Evolutionary conservation across 805 yeast genomes (phyloP).

Genomic region (Nakazawaea laoshanensis): DNA sequence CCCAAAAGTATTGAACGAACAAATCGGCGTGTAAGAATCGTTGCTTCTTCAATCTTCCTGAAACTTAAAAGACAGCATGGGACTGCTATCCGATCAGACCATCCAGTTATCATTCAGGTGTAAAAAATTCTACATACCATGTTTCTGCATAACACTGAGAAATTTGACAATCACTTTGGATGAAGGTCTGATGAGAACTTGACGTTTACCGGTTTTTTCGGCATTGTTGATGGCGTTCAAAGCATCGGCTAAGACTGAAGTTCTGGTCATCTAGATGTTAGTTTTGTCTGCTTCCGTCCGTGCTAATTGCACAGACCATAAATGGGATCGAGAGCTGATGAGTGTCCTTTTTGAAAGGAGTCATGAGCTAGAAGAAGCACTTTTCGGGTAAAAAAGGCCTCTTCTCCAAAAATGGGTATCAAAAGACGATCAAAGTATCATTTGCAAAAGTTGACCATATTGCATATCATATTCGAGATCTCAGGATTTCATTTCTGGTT

Average conservation of each 20-base stretch:
- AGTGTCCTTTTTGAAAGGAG: slow-evolving; percentile 35
- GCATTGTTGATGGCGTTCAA: slow-evolving; percentile 98
- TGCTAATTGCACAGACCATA: slow-evolving; percentile 20
- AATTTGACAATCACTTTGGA: slow-evolving; percentile 98
- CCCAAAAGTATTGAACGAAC: slow-evolving; percentile 21
- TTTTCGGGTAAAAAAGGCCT: background rate
- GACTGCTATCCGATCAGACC: slow-evolving; percentile 82
- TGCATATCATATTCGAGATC: slow-evolving; percentile 11
- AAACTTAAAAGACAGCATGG: slow-evolving; percentile 96
- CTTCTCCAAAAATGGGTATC: slow-evolving; percentile 12
- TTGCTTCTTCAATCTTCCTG: slow-evolving; percentile 69
- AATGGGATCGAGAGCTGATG: slow-evolving; percentile 35
- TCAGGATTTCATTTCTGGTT: slow-evolving; percentile 9
- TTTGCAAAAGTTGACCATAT: slow-evolving; percentile 4
- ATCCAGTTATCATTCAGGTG: slow-evolving; percentile 99
- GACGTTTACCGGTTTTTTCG: slow-evolving; percentile 99
- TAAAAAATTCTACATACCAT: slow-evolving; percentile 49
- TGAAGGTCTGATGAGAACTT: slow-evolving; percentile 96
- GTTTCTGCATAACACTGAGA: slow-evolving; percentile 95
- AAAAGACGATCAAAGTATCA: slow-evolving; percentile 9
- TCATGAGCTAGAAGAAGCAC: slow-evolving; percentile 32
- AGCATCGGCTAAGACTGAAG: slow-evolving; percentile 98
- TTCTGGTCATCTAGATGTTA: slow-evolving; percentile 74
- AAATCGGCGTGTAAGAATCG: slow-evolving; percentile 59
- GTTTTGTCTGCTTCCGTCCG: slow-evolving; percentile 5